Evolutionary conservation across 768 basidiomycete species (phyloP), one percentile per base, ranked within the genome.

Genomic region (Tricholoma flavovirens): DNA sequence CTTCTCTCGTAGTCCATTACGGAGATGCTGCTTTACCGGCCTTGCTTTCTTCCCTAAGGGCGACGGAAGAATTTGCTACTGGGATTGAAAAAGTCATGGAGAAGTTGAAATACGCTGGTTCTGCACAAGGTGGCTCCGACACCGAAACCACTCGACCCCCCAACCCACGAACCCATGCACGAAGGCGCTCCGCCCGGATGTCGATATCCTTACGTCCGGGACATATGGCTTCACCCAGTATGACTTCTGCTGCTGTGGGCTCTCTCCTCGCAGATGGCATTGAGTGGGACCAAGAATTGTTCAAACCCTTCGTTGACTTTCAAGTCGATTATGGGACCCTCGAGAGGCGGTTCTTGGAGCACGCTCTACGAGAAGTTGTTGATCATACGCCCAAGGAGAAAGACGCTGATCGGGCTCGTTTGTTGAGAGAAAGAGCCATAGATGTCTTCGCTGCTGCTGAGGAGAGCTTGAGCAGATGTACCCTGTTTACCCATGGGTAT

Each of bases 221-320:
- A 55, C 64, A 68, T 51, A 66, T 72, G 15, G 53, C 71, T 4
- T 65, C 73, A 1, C 63, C 64, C 42, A 60, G 61, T 12, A 14
- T 26, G 17, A 2, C 46, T 48, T 40, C 58, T 32, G 58, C 64
- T 12, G 58, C 54, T 43, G 50, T 62, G 11, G 71, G 67, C 36
- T 55, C 65, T 38, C 36, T 65, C 21, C 49, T 66, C 9, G 53
- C 64, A 17, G 77, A 79, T 45, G 71, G 69, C 29, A 67, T 81
- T 61, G 85, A 87, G 56, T 98, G 97, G 97, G 93, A 98, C 64
- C 87, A 86, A 54, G 86, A 88, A 51, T 75, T 99, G 14, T 97
- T 94, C 67, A 93, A 95, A 66, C 93, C 96, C 2, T 98, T 98
- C 74, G 78, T 96, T 22, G 90, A 95, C 63, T 87, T 88, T 59